phyloP scores from a whole-genome alignment of 2,329 filamentous ascomycete species.

The Pyricularia sp. region DNA sequence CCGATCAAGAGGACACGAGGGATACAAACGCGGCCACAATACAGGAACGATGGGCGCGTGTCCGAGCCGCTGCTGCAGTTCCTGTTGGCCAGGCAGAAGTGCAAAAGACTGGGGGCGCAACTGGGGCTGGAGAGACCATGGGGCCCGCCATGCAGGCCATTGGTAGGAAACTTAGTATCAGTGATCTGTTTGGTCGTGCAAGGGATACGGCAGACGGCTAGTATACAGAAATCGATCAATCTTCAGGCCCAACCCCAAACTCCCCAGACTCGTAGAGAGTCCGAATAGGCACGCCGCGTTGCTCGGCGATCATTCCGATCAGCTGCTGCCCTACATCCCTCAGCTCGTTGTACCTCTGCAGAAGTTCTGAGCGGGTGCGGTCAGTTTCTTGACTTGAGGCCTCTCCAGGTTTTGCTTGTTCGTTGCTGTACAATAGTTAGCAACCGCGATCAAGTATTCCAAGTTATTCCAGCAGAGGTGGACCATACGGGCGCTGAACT shows the following conservation, averaged over 20 bases:
- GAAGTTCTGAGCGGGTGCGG: slow-evolving; percentile 5
- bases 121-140: slow-evolving; percentile 5
- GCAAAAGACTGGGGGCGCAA: not conserved
- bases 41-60: slow-evolving; percentile 24
- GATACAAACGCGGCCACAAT: slow-evolving; percentile 18
- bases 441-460: not conserved
- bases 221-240: slow-evolving; percentile 8
- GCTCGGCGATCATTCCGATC: slow-evolving; percentile 24
- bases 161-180: slow-evolving; percentile 29
- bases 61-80: slow-evolving; percentile 9
- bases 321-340: slow-evolving; percentile 25
- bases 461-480: not conserved
- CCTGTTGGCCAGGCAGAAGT: not conserved
- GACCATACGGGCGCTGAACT: not conserved
- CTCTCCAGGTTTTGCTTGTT: not conserved
- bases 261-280: slow-evolving; percentile 16
- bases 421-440: not conserved
- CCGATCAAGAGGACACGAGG: slow-evolving; percentile 10
- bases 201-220: not conserved
- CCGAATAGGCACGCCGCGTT: slow-evolving; percentile 17
- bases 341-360: slow-evolving; percentile 24
- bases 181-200: slow-evolving; percentile 27
- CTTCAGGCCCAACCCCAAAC: slow-evolving; percentile 18
- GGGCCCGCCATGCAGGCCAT: slow-evolving; percentile 31
- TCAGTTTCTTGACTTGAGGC: not conserved